A percentile compares a stretch with the other conserved stretches of the same genome.
These are phyloP conservation scores for Psilocybe cubensis DNA, from an alignment of 768 basidiomycete genomes.

Conservation along the genomic window DNA sequence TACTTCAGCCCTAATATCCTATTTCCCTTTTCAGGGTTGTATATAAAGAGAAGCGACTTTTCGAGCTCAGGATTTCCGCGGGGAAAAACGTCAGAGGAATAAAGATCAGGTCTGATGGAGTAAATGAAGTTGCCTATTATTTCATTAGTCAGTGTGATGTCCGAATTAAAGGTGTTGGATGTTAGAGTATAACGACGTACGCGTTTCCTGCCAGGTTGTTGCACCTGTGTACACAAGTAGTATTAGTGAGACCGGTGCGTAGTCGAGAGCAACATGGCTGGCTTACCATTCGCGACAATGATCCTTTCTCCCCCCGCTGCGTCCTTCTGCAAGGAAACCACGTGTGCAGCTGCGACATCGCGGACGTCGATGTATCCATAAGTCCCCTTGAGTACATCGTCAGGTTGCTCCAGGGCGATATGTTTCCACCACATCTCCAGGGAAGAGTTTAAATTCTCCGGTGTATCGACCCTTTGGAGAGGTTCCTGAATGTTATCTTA, in stretches of 20 bases:
- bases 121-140: conserved; percentile 7
- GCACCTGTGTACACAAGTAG: conserved; percentile 1
- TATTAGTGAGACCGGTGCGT: too few species aligned
- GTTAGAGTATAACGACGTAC: neutral
- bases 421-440: conserved; percentile 30
- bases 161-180: neutral
- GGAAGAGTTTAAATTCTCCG: conserved; percentile 36
- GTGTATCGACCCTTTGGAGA: conserved; percentile 37
- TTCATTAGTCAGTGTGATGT: neutral
- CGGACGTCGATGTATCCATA: conserved; percentile 54
- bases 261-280: neutral
- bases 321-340: conserved; percentile 51
- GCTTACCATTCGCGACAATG: conserved; percentile 44
- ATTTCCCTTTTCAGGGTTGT: conserved; percentile 8
- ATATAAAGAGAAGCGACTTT: neutral
- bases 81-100: conserved; percentile 10
- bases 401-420: conserved; percentile 21
- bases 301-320: conserved; percentile 62
- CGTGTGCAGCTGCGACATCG: conserved; percentile 61
- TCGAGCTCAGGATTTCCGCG: conserved; percentile 10
- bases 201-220: conserved; percentile 11
- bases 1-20: conserved; percentile 12
- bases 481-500: conserved; percentile 18
- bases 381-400: conserved; percentile 19
- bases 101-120: conserved; percentile 3